Conservation (phyloP, 352 stramenopile genomes). For the Phytophthora lateralis region DNA sequence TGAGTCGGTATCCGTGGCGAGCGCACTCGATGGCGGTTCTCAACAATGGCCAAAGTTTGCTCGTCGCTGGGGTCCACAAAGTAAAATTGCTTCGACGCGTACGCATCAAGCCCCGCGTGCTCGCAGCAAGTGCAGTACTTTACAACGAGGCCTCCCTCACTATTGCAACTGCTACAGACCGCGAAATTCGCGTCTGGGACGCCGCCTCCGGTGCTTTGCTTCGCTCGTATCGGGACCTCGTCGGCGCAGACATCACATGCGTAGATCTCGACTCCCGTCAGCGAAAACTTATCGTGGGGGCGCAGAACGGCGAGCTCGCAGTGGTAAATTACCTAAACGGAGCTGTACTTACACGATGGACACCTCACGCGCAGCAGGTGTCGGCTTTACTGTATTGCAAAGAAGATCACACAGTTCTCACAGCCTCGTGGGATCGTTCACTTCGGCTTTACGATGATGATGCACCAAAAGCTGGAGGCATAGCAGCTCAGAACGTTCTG, state of each 20-base stretch:
- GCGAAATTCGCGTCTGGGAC: slow-evolving; percentile 76
- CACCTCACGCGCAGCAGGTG: slow-evolving; percentile 64
- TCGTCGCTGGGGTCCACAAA: slow-evolving; percentile 68
- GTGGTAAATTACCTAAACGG: slow-evolving; percentile 85
- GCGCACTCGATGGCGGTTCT: slow-evolving; percentile 67
- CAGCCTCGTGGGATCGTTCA: slow-evolving; percentile 76
- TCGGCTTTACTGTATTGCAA: slow-evolving; percentile 75
- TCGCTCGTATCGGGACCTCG: slow-evolving; percentile 62
- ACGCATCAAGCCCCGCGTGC: slow-evolving; percentile 58
- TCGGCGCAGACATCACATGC: slow-evolving; percentile 65
- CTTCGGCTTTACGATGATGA: slow-evolving; percentile 79
- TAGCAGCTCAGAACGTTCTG: slow-evolving; percentile 49
- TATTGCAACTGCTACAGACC: slow-evolving; percentile 70
- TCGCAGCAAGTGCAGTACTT: slow-evolving; percentile 66
- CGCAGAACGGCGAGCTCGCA: slow-evolving; percentile 66
- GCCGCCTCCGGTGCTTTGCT: slow-evolving; percentile 56
- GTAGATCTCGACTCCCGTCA: slow-evolving; percentile 73
- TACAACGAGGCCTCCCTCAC: slow-evolving; percentile 75
- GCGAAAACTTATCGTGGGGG: slow-evolving; percentile 73
- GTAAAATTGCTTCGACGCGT: slow-evolving; percentile 76
- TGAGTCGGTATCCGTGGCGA: slow-evolving; percentile 66
- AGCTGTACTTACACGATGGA: slow-evolving; percentile 66
- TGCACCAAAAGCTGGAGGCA: slow-evolving; percentile 24
- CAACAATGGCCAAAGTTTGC: slow-evolving; percentile 62
- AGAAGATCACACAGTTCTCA: slow-evolving; percentile 76